Conservation (phyloP, 129 eudicot genomes). For the Flaveria linearis region DNA sequence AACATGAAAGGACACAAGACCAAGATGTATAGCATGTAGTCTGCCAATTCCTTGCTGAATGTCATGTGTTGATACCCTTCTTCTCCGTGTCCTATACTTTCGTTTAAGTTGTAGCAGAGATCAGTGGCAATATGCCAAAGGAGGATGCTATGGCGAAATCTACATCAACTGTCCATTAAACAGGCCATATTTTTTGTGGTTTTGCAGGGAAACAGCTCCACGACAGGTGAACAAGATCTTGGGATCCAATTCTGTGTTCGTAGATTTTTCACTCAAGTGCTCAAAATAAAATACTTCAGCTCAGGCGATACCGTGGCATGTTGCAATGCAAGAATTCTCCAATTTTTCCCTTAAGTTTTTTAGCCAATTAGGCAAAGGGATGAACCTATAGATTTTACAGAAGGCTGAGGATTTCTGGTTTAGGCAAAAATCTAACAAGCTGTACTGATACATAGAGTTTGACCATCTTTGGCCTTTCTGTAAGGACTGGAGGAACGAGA, state of each 20-base stretch:
- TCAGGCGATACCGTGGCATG: slow-evolving; percentile 13
- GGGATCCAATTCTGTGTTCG: slow-evolving; percentile 12
- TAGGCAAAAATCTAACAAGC: slow-evolving; percentile 35
- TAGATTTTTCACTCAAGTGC: slow-evolving; percentile 26
- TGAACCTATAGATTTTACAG: not conserved
- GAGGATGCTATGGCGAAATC: slow-evolving; percentile 42
- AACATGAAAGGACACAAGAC: slow-evolving; percentile 53
- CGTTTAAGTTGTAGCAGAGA: slow-evolving; percentile 26
- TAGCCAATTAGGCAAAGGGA: slow-evolving; percentile 5
- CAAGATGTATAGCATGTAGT: slow-evolving; percentile 50
- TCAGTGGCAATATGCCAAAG: slow-evolving; percentile 44
- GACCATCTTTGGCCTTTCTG: slow-evolving; percentile 44
- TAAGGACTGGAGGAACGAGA: not conserved
- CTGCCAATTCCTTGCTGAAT: slow-evolving; percentile 35
- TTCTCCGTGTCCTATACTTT: not conserved
- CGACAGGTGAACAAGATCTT: slow-evolving; percentile 20
- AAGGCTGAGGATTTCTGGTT: slow-evolving; percentile 20
- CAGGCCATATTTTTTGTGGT: slow-evolving; percentile 15
- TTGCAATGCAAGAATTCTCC: slow-evolving; percentile 15
- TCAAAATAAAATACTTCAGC: slow-evolving; percentile 35
- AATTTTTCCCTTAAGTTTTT: slow-evolving; percentile 26
- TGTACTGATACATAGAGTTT: slow-evolving; percentile 46
- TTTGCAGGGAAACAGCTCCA: slow-evolving; percentile 28
- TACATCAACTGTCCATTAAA: slow-evolving; percentile 25
- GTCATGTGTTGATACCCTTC: slow-evolving; percentile 25